phyloP scores from a whole-genome alignment of 2,329 filamentous ascomycete species.

The Epichloe uncinata region DNA sequence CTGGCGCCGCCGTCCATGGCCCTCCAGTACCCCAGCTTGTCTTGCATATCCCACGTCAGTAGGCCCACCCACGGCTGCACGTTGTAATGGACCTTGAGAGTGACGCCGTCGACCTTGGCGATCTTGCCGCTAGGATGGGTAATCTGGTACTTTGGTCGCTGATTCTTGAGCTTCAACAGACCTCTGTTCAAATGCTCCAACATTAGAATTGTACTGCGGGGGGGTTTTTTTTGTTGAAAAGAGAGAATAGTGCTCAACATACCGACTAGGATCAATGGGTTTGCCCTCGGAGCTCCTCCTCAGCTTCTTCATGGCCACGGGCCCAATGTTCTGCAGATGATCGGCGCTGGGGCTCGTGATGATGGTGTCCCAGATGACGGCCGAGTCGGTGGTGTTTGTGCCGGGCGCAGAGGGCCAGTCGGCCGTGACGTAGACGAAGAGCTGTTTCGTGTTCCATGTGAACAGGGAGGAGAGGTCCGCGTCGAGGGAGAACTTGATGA shows the following conservation, averaged over 20 bases:
- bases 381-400: slow-evolving; percentile 44
- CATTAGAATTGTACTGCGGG: too few relatives aligned
- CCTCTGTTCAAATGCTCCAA: slow-evolving; percentile 34
- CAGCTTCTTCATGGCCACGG: slow-evolving; percentile 48
- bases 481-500: slow-evolving; percentile 85
- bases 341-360: slow-evolving; percentile 61
- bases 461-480: slow-evolving; percentile 86
- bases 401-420: slow-evolving; percentile 39
- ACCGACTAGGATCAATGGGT: slow-evolving; percentile 44
- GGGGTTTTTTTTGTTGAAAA: neutral
- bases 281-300: slow-evolving; percentile 45
- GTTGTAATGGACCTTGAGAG: slow-evolving; percentile 80
- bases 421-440: slow-evolving; percentile 92
- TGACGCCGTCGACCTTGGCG: slow-evolving; percentile 59
- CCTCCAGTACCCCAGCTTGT: slow-evolving; percentile 49
- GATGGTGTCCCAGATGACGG: slow-evolving; percentile 93
- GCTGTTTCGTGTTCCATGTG: slow-evolving; percentile 98
- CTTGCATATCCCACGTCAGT: slow-evolving; percentile 63
- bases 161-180: slow-evolving; percentile 63
- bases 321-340: slow-evolving; percentile 47
- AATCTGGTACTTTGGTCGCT: slow-evolving; percentile 93
- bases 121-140: slow-evolving; percentile 76
- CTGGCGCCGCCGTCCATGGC: slow-evolving; percentile 51
- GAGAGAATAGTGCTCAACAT: slow-evolving; percentile 10
- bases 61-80: slow-evolving; percentile 93